Percentiles rank a stretch among this genome's conserved stretches.
Evolutionary conservation across 371 early-diverging fungal genomes (phyloP).

Genomic region (Mucor saturninus): DNA sequence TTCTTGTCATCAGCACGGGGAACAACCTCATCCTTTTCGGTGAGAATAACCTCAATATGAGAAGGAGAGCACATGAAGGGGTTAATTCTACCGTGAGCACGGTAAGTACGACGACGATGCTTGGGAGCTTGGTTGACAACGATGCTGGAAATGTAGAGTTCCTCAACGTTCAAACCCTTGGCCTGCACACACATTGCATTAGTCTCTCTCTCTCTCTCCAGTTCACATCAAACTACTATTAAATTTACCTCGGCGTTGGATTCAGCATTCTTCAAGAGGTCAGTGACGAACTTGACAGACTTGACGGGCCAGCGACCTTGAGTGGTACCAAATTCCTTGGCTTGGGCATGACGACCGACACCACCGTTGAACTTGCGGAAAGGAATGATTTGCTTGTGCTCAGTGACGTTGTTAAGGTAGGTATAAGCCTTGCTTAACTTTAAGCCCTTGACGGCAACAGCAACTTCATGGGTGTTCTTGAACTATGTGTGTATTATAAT

Average conservation of each 20-base stretch:
- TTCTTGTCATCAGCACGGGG: slow-evolving; percentile 70
- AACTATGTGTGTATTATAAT: slow-evolving; percentile 45
- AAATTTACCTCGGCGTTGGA: slow-evolving; percentile 87
- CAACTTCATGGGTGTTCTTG: slow-evolving; percentile 99
- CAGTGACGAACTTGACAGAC: slow-evolving; percentile 91
- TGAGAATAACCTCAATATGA: slow-evolving; percentile 95
- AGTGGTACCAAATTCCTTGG: slow-evolving; percentile 92
- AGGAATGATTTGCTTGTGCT: slow-evolving; percentile 98
- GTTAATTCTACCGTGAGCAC: slow-evolving; percentile 97
- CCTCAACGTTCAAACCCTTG: slow-evolving; percentile 90
- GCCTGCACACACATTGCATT: slow-evolving; percentile 40
- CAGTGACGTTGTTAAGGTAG: slow-evolving; percentile 96
- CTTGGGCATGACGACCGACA: slow-evolving; percentile 98
- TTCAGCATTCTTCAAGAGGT: slow-evolving; percentile 97
- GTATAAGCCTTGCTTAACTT: slow-evolving; percentile 92
- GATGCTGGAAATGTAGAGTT: slow-evolving; percentile 91
- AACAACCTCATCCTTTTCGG: slow-evolving; percentile 83
- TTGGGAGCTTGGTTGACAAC: slow-evolving; percentile 99
- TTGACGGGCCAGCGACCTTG: slow-evolving; percentile 99
- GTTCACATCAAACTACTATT: too few relatives aligned
- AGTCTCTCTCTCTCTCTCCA: neutral
- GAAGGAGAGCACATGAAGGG: slow-evolving; percentile 96
- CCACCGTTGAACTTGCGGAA: slow-evolving; percentile 98
- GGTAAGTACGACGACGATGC: slow-evolving; percentile 96
- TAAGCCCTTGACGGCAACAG: slow-evolving; percentile 93